Evolutionary conservation across 2,329 filamentous ascomycete species (phyloP), one percentile per base, ranked within the genome.

Genomic region (Scedosporium apiospermum): DNA sequence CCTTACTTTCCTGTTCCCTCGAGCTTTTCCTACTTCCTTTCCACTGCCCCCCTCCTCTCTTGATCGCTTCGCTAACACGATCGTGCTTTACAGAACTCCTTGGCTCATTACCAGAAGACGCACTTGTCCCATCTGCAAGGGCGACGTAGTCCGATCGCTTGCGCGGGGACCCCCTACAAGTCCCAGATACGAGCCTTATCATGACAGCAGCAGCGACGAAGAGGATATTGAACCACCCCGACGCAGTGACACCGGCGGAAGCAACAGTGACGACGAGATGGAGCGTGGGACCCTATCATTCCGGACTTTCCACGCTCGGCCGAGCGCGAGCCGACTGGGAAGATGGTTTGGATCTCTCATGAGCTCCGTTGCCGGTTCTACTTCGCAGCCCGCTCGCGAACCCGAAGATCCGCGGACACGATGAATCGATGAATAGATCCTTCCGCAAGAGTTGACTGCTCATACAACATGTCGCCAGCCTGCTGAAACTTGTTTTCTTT

Each of bases 71-170:
- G 14, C 34, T 58, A 58, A 58, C 30, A n/a, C 7, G 18, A 18
- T 67, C 23, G 10, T 38, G 34, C 23, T 14, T 27, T 27, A 55
- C 66, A 96, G 92, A 71, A 98, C 95, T 4, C 95, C 95, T 1
- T 99, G 95, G 95, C 80, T 99, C 61, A 97, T 93, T 0, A 98
- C 93, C 16, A 88, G 93, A 58, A 89, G 95, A 66, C 88, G 95
- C 66, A 99, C 95, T n/a, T 99, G 95, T 70, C 95, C 95, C 0
- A 98, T 99, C 65, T 99, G 95, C 78, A 99, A 99, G 78, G 92
- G 93, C 58, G 95, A 99, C 71, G 95, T 99, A 42, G 93, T 99
- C 16, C 79, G 83, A 34, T 87, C 84, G 7, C 74, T 91, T 66
- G 82, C 86, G 18, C 80, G 78, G 38, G 79, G 80, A 9, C 76